Base-by-base conservation (phyloP, 176 grass and related monocot species). In the Areca catechu region DNA sequence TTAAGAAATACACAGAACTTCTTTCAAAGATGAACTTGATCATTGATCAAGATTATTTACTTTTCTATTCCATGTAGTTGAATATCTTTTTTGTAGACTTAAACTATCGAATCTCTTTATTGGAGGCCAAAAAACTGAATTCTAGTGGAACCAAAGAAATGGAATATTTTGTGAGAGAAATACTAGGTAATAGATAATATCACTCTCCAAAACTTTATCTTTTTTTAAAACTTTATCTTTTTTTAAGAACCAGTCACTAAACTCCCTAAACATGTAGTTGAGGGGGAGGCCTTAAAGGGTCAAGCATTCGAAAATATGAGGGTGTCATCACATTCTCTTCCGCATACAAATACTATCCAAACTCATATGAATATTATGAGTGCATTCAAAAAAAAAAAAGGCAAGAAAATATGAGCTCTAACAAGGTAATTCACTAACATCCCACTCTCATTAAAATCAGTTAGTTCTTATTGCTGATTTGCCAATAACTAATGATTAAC, bases 31-130 rank as follows among this genome's bases (percentile, higher is more conserved):
- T 7, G 14, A 12, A 43, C 12, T 43, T 43, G 34, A 12, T 43
- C 34, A 43, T n/a, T n/a, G n/a, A n/a, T 10, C 34, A 43, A 37
- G 9, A 12, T 43, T 43, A 12, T 43, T 43, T 43, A 20, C 3
- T 60, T 30, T 10, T 17, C 3, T 3, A 27, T 17, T 54, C 15
- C 4, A 2, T 68, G 71, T 82, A 90, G 87, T 53, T 82, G 75
- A 19, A 75, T 90, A 76, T 85, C 67, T 57, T 85, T 51, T 78
- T 90, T 12, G 87, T 82, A 1, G 87, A 90, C 63, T 73, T 90
- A 68, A 90, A 90, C 75, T 90, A 90, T 54, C 53, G 87, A 74
- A 90, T 90, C 64, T 90, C 87, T 14, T 52, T 90, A 68, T 82
- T 82, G 5, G 87, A 85, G 71, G 73, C 75, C 9, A 90, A 55